A percentile compares a stretch with the other conserved stretches of the same genome.
phyloP scores from a whole-genome alignment of 139 green algal species.

The Desmodesmus armatus region DNA sequence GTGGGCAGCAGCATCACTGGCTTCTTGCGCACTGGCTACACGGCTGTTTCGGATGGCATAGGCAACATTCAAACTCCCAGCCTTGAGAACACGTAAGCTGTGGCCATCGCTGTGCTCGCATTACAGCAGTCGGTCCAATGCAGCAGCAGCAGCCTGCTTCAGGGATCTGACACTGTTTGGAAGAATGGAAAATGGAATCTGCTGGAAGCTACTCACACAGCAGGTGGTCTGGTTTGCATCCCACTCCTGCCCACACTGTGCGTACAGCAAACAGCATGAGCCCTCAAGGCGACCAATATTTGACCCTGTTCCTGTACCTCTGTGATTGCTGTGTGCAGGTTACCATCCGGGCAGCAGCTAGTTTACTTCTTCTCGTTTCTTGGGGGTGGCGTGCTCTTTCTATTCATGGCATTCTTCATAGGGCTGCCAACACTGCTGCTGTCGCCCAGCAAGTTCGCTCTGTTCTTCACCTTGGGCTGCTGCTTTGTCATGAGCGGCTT shows the following conservation, averaged over 20 bases:
- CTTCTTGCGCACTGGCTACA: constrained; percentile 44
- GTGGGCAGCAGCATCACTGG: constrained; percentile 18
- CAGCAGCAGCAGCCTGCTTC: constrained; percentile 4
- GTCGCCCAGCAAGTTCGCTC: constrained; percentile 94
- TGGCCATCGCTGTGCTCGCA: no score
- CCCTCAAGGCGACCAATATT: no score
- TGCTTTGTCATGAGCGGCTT: constrained; percentile 83
- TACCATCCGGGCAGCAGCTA: constrained; percentile 59
- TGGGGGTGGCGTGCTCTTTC: constrained; percentile 75
- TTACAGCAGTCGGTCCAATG: no score
- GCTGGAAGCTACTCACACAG: no score
- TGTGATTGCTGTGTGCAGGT: constrained; percentile 44
- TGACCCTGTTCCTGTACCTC: no score
- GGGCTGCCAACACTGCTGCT: constrained; percentile 94
- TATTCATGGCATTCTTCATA: constrained; percentile 90
- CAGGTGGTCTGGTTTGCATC: no score
- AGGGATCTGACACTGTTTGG: no score
- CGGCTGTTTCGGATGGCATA: constrained; percentile 41
- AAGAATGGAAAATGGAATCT: no score
- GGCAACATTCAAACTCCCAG: constrained; percentile 12
- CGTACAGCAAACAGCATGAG: no score
- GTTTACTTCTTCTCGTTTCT: constrained; percentile 68
- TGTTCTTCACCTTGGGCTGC: constrained; percentile 91
- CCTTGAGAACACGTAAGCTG: constrained; percentile 36
- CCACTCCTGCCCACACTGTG: neutral